Evolutionary conservation across 2,329 filamentous ascomycete genomes (phyloP).

Genomic region (Aspergillus pseudoviridinutans): DNA sequence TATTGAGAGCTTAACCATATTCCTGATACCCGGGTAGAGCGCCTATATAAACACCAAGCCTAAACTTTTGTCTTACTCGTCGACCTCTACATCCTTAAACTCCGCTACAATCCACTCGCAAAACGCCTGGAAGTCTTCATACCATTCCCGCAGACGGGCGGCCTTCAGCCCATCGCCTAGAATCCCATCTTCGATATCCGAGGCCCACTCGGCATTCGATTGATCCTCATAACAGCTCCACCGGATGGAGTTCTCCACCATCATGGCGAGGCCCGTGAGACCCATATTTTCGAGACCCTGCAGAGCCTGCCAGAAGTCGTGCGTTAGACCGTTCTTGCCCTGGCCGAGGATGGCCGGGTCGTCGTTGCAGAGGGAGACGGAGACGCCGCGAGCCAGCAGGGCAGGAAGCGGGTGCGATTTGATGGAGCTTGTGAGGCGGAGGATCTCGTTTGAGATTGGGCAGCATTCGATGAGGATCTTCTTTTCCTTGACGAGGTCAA

Average conservation of each 20-base stretch:
- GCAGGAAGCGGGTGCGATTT: slow-evolving; percentile 77
- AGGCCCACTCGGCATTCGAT: slow-evolving; percentile 63
- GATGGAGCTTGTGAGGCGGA: slow-evolving; percentile 73
- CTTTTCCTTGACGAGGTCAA: slow-evolving; percentile 84
- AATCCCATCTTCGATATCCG: slow-evolving; percentile 69
- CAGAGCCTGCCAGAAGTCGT: slow-evolving; percentile 91
- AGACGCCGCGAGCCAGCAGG: slow-evolving; percentile 76
- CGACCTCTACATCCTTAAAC: slow-evolving; percentile 54
- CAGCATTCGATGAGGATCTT: slow-evolving; percentile 86
- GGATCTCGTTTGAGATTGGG: slow-evolving; percentile 84
- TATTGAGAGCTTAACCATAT: not conserved
- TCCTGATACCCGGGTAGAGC: not conserved
- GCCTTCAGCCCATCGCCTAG: slow-evolving; percentile 69
- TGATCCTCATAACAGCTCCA: slow-evolving; percentile 90
- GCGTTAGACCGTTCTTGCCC: slow-evolving; percentile 74
- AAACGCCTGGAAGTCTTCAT: slow-evolving; percentile 78
- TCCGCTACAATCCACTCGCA: slow-evolving; percentile 86
- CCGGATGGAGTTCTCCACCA: slow-evolving; percentile 88
- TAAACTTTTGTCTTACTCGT: slow-evolving; percentile 23
- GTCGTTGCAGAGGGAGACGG: slow-evolving; percentile 83
- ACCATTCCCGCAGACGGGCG: slow-evolving; percentile 71
- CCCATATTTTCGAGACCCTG: slow-evolving; percentile 92
- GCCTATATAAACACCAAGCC: not conserved
- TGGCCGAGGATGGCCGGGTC: slow-evolving; percentile 87
- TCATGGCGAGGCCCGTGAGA: slow-evolving; percentile 74